A percentile compares a stretch with the other conserved stretches of the same genome.
Conservation (phyloP, 2,329 filamentous ascomycete genomes). For the Aspergillus vadensis region DNA sequence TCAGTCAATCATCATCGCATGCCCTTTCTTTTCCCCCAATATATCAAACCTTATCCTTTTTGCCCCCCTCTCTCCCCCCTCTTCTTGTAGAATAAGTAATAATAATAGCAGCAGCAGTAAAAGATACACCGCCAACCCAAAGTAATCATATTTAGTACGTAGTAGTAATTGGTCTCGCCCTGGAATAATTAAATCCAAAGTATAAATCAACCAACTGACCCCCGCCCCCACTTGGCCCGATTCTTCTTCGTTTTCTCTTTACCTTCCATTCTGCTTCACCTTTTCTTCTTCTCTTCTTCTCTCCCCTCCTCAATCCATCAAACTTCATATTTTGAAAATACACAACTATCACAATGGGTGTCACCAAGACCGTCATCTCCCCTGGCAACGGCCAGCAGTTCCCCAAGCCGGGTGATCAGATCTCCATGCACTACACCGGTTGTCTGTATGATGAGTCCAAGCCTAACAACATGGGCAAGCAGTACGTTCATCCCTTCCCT, state of each 20-base stretch:
- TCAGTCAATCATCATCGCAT: neutral
- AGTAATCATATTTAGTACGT: too few species aligned
- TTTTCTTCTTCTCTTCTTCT: neutral
- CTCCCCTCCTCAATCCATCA: neutral
- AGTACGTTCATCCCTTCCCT: conserved; percentile 57
- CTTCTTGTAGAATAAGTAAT: too few species aligned
- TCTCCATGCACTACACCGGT: conserved; percentile 90
- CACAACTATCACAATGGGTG: conserved; percentile 60
- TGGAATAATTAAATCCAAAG: neutral
- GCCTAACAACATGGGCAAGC: conserved; percentile 64
- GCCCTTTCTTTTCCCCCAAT: conserved; percentile 1
- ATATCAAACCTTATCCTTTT: too few species aligned
- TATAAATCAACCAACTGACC: neutral
- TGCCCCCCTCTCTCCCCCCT: too few species aligned
- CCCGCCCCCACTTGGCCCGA: conserved; percentile 3
- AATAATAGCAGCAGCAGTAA: too few species aligned
- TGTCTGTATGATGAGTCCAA: conserved; percentile 71
- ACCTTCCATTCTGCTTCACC: neutral
- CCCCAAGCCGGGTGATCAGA: conserved; percentile 68
- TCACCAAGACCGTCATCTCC: conserved; percentile 66
- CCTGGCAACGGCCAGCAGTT: conserved; percentile 63
- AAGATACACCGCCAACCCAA: too few species aligned
- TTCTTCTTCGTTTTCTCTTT: conserved; percentile 4
- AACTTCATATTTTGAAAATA: neutral
- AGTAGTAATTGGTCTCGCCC: neutral